Conservation (phyloP, 2,329 filamentous ascomycete genomes). For the Tricladium varicosporioides region DNA sequence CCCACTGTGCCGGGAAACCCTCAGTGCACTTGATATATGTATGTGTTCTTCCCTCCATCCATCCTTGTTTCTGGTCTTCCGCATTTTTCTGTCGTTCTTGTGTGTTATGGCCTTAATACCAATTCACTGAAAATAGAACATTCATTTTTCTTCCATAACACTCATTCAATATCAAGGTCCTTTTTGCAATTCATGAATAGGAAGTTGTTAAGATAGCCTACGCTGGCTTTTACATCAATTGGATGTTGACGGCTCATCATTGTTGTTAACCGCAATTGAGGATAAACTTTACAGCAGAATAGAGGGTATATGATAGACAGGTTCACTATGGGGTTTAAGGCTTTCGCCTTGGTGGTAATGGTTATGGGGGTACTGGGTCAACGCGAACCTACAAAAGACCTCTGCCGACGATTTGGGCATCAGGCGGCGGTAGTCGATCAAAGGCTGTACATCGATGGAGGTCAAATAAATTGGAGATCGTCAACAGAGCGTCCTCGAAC, state of each 20-base stretch:
- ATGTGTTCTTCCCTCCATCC: not conserved
- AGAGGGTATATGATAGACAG: not conserved
- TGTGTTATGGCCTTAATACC: not conserved
- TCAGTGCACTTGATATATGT: not conserved
- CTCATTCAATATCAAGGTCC: not conserved
- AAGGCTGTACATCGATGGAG: constrained; percentile 62
- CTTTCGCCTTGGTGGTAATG: not conserved
- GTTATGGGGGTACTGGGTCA: not conserved
- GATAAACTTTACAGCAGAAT: not conserved
- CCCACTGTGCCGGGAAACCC: no score
- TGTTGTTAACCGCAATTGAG: no score
- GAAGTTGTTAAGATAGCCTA: not conserved
- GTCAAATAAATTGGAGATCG: constrained; percentile 54
- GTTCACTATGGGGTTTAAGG: not conserved
- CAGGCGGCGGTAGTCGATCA: constrained; percentile 59
- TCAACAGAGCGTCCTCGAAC: constrained; percentile 41
- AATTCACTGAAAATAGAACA: not conserved
- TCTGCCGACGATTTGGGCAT: constrained; percentile 55
- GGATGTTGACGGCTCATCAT: not conserved
- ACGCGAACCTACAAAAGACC: constrained; percentile 50
- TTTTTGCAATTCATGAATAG: not conserved
- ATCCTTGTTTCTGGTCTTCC: not conserved
- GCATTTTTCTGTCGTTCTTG: not conserved
- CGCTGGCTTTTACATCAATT: not conserved
- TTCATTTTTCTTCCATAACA: not conserved